A percentile compares a stretch with the other conserved stretches of the same genome.
Evolutionary conservation across 352 stramenopile genomes (phyloP).

Genomic region (Globisporangium rhizosaccharum): DNA sequence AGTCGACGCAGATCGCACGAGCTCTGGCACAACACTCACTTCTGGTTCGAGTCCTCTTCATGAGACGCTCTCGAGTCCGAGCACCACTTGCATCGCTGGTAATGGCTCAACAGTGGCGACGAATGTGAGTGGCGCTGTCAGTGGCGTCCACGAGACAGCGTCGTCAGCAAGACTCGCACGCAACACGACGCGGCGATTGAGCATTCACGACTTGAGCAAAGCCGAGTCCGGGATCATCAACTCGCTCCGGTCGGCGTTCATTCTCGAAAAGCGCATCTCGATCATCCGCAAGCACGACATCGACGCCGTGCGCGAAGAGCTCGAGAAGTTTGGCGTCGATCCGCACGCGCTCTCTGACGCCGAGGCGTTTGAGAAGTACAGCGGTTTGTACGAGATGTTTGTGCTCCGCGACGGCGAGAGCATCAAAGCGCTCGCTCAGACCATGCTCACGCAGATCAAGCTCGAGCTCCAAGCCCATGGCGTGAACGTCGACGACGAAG

Average conservation of each 20-base stretch:
- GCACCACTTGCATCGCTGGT: not conserved
- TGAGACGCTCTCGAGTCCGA: not conserved
- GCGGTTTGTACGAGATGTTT: constrained; percentile 53
- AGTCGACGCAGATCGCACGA: not conserved
- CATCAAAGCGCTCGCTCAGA: constrained; percentile 45
- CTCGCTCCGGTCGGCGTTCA: constrained; percentile 46
- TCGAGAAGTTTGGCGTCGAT: constrained; percentile 59
- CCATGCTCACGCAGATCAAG: constrained; percentile 64
- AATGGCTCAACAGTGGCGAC: not conserved
- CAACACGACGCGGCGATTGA: constrained; percentile 22
- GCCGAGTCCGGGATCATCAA: constrained; percentile 51
- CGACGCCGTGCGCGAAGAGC: constrained; percentile 30
- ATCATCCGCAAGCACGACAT: constrained; percentile 42
- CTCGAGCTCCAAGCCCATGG: constrained; percentile 51
- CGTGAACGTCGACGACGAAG: constrained; percentile 46
- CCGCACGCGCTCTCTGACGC: constrained; percentile 7
- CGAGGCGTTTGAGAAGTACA: constrained; percentile 36
- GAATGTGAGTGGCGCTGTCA: not conserved
- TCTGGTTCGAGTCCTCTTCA: not conserved
- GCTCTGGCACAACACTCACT: not conserved
- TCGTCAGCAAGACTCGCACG: constrained; percentile 5
- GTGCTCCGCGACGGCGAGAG: constrained; percentile 67
- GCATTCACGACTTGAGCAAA: constrained; percentile 49
- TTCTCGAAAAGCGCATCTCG: constrained; percentile 70
- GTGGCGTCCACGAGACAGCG: too few relatives aligned